These are phyloP conservation scores for Scytalidium sp. DNA, from an alignment of 2,329 filamentous ascomycete genomes.

Conservation along the genomic window DNA sequence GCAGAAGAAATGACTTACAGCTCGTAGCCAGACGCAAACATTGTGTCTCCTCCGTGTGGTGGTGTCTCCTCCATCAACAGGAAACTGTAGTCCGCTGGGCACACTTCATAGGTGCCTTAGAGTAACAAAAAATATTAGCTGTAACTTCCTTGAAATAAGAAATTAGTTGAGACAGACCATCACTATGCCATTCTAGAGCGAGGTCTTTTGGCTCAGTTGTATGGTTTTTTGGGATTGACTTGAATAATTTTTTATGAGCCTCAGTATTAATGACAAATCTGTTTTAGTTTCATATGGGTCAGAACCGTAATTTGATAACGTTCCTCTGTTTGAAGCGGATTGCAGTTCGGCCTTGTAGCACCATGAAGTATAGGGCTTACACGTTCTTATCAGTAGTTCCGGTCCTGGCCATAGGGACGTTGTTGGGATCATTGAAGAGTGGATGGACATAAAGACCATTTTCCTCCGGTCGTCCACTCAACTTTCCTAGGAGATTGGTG, in stretches of 20 bases:
- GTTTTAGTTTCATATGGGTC: too few species aligned
- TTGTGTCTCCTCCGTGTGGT: constrained; percentile 50
- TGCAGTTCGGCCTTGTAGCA: too few species aligned
- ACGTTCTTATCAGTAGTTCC: constrained; percentile 34
- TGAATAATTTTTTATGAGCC: constrained; percentile 47
- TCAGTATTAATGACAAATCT: constrained; percentile 52
- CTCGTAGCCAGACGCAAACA: constrained; percentile 66
- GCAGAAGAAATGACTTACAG: constrained; percentile 27
- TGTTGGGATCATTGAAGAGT: constrained; percentile 38
- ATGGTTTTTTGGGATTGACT: constrained; percentile 30
- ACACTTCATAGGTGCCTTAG: constrained; percentile 42
- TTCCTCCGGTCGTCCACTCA: constrained; percentile 49
- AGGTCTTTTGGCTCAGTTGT: constrained; percentile 28
- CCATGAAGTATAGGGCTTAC: constrained; percentile 16
- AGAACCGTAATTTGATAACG: too few species aligned
- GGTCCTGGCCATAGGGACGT: constrained; percentile 33
- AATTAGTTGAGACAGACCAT: constrained; percentile 26
- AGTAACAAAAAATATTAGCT: constrained; percentile 1
- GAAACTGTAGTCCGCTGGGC: constrained; percentile 44
- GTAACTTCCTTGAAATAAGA: neutral
- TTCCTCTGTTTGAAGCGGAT: too few species aligned
- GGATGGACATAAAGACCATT: constrained; percentile 59
- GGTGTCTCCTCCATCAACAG: constrained; percentile 41
- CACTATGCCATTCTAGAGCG: constrained; percentile 32
- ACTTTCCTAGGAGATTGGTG: constrained; percentile 53